Base-by-base conservation (phyloP, 371 early-diverging fungal species). In the Vairimorpha ceranae region DNA sequence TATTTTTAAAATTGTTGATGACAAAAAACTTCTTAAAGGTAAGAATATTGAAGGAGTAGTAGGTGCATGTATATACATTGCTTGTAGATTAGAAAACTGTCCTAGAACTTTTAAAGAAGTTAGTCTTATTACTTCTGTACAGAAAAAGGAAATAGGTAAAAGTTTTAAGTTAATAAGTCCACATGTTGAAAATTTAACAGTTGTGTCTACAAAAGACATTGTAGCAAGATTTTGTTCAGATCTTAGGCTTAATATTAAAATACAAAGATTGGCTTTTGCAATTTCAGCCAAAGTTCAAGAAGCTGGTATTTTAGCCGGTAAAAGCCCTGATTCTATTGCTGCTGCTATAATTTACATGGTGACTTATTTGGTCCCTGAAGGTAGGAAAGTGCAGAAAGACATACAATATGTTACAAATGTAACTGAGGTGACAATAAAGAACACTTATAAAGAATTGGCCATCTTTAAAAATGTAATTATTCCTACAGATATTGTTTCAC, bases 61-160 rank as follows among this genome's bases (percentile, higher is more conserved):
- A 80, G 96, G 94, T 2, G 94, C 94, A 0, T 94, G 94, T 82
- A 91, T 98, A 75, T 93, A 91, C 72, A 89, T 95, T 70, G 99
- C 95, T 8, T 95, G 95, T 83, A 87, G 93, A 45, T 88, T 92
- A 76, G 90, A 92, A 74, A 86, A 86, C 21, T 93, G 90, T 0
- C 89, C 92, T 0, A 87, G 99, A 72, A 95, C 99, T 0, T 96
- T 95, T 83, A 91, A 93, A 78, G 99, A 98, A 84, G 91, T 98
- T 58, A 90, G 90, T 65, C 89, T 91, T 0, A 79, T 94, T 73
- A 94, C 95, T 0, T 88, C 89, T 48, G 95, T 98, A 1, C 83
- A 80, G 32, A 84, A 83, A 65, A 81, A 73, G 45, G 85, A 85
- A 56, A 81, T 85, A 51, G 83, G 84, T 29, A 54, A 77, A 41